Base-by-base conservation (phyloP, 2,329 filamentous ascomycete genomes). In the Exophiala aquamarina region DNA sequence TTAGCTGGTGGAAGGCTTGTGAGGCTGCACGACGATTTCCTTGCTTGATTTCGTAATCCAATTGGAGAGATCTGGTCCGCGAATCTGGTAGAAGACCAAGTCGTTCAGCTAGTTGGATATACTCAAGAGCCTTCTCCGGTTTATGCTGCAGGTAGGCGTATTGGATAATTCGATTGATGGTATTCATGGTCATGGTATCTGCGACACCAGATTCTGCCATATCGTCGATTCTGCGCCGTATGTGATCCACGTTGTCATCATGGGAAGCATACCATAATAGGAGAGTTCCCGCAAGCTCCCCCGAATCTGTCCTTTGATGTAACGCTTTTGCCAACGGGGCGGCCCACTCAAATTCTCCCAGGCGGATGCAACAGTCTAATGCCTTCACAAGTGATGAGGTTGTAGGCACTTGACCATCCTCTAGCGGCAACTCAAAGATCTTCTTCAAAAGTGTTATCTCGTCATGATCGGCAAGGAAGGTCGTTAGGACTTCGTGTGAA, bases 121-220 rank as follows among this genome's bases (percentile, higher is more conserved):
- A 86, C 10, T 88, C 78, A 62, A 91, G 83, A 4, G 87, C 88
- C 36, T 87, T 72, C 56, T 87, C 82, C 0, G 82, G 76, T 58
- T 94, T 84, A 9, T 83, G 75, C 44, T 78, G 77, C n/a, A 80
- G 78, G 54, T 85, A 83, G 8, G 89, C 87, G 47, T 84, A 82
- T 43, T 81, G 77, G 14, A 97, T 76, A 19, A 97, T 75, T 4
- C 74, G 71, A 61, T 97, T 95, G 59, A 97, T 82, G 4, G 86
- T 89, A 3, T 77, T 69, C 5, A 83, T 83, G 44, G 88, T 84
- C 0, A 89, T 81, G 5, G 72, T 66, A 3, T 77, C 57, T 13
- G 70, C 68, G 23, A 67, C 45, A 13, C 46, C 72, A 63, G 47
- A 76, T 65, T 50, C 72, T n/a, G 73, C 66, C 76, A 89, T 84